These are phyloP conservation scores for Ogataea henricii DNA, from an alignment of 805 yeast species.

Conservation along the genomic window DNA sequence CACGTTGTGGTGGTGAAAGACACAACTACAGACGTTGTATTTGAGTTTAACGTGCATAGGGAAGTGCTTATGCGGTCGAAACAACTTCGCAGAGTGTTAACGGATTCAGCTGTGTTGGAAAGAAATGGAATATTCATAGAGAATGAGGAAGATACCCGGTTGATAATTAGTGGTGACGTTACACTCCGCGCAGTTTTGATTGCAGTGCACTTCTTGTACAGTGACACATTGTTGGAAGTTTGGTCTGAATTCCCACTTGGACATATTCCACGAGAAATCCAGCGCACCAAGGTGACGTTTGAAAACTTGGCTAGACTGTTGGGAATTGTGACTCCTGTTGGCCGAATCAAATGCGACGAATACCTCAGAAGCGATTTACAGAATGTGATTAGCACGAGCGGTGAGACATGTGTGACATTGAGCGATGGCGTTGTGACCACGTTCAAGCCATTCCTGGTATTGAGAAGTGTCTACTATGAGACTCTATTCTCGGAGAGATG, in stretches of 20 bases:
- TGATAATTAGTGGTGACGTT: conserved; percentile 27
- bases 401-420: conserved; percentile 42
- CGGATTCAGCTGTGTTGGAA: conserved; percentile 6
- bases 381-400: conserved; percentile 10
- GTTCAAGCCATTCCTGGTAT: conserved; percentile 53
- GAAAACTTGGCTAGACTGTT: conserved; percentile 29
- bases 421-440: conserved; percentile 47
- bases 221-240: conserved; percentile 44
- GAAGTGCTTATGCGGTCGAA: conserved; percentile 19
- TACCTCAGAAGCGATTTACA: conserved; percentile 23
- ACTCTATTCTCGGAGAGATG: conserved; percentile 58
- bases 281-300: conserved; percentile 34
- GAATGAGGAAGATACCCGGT: not conserved
- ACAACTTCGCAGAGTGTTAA: conserved; percentile 8
- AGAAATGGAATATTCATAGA: conserved; percentile 17
- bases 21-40: not conserved
- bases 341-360: conserved; percentile 26
- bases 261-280: conserved; percentile 35
- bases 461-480: conserved; percentile 66
- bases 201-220: conserved; percentile 50
- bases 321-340: conserved; percentile 30
- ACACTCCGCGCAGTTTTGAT: conserved; percentile 37
- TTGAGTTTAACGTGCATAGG: conserved; percentile 19
- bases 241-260: conserved; percentile 45
- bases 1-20: conserved; percentile 17